These are phyloP conservation scores for Collybiopsis confluens DNA, from an alignment of 768 basidiomycete species.

Conservation along the genomic window DNA sequence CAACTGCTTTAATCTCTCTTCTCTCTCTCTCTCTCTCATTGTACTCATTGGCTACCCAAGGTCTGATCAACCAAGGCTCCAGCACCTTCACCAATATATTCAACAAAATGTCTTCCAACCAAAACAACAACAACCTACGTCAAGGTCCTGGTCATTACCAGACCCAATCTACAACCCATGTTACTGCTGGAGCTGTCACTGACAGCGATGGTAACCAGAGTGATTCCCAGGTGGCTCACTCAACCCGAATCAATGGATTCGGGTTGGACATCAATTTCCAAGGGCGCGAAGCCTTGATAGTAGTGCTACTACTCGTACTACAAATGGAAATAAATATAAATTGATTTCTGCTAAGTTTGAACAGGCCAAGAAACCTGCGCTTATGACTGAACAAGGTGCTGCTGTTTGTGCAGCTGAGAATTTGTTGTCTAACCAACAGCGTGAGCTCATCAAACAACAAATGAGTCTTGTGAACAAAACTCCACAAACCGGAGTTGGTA, in stretches of 20 bases:
- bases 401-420: not conserved
- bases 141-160: not conserved
- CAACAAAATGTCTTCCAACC: not conserved
- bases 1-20: not conserved
- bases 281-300: not conserved
- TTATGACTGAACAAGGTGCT: not conserved
- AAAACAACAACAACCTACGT: not conserved
- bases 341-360: not conserved
- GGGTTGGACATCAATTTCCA: not conserved
- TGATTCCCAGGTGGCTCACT: too few species aligned
- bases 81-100: not conserved
- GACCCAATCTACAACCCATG: not conserved
- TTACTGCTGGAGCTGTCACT: not conserved
- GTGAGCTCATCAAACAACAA: not conserved
- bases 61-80: slow-evolving; percentile 1
- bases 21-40: not conserved
- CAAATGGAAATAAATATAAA: not conserved
- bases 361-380: not conserved
- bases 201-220: not conserved
- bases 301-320: too few species aligned
- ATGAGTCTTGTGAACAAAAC: not conserved
- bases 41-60: not conserved
- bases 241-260: not conserved
- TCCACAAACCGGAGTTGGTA: not conserved
- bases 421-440: not conserved